phyloP scores from a whole-genome alignment of 2,329 filamentous ascomycete species.

The Monilinia fructigena region DNA sequence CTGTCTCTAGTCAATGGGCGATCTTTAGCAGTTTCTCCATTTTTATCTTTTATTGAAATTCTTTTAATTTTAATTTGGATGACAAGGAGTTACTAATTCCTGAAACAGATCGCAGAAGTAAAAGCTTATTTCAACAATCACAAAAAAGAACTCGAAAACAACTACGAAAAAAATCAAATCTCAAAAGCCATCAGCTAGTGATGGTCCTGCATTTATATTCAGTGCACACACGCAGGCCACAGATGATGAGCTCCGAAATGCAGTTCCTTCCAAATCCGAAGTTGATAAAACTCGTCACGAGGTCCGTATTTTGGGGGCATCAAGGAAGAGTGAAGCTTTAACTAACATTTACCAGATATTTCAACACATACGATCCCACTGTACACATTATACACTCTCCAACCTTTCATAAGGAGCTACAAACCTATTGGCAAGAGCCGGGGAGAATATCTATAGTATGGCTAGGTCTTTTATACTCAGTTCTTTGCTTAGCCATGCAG shows the following conservation, averaged over 20 bases:
- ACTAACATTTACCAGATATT: slow-evolving; percentile 59
- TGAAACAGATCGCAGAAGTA: slow-evolving; percentile 74
- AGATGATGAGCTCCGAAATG: slow-evolving; percentile 73
- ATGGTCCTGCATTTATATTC: slow-evolving; percentile 76
- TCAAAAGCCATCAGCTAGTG: slow-evolving; percentile 60
- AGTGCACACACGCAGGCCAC: slow-evolving; percentile 67
- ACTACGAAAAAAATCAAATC: slow-evolving; percentile 74
- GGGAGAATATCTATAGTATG: slow-evolving; percentile 72
- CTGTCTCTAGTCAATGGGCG: background rate
- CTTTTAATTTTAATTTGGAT: background rate
- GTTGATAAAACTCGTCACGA: slow-evolving; percentile 80
- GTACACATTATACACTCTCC: slow-evolving; percentile 77
- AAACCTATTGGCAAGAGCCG: slow-evolving; percentile 67
- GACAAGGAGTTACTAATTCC: background rate
- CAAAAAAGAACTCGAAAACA: slow-evolving; percentile 84
- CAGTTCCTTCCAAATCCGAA: slow-evolving; percentile 75
- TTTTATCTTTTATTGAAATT: background rate
- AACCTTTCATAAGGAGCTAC: slow-evolving; percentile 75
- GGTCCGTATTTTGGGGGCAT: slow-evolving; percentile 3
- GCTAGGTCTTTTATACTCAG: slow-evolving; percentile 73
- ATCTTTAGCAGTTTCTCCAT: background rate
- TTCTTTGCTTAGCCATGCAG: slow-evolving; percentile 74
- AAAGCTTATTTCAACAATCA: slow-evolving; percentile 85
- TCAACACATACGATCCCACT: slow-evolving; percentile 75
- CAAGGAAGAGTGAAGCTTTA: background rate